Percentiles rank a stretch among this genome's conserved stretches.
Evolutionary conservation across 2,329 filamentous ascomycete species (phyloP).

Genomic region (Fusarium goolgardi): DNA sequence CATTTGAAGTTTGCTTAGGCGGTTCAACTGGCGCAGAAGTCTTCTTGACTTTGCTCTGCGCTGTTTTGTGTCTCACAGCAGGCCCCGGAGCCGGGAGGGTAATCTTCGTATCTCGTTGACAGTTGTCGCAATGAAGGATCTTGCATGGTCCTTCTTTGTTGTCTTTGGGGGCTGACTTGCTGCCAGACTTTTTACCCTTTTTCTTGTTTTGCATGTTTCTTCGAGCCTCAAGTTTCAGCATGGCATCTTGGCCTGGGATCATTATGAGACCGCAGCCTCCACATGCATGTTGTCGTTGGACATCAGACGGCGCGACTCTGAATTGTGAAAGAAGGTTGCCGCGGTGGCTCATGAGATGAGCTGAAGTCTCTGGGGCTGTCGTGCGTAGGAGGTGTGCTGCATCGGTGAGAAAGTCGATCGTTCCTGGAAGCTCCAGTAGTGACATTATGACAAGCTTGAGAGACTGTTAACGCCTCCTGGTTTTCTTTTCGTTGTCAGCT

Average conservation of each 20-base stretch:
- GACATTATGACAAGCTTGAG: slow-evolving; percentile 25
- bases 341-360: slow-evolving; percentile 68
- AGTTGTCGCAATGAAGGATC: slow-evolving; percentile 59
- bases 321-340: slow-evolving; percentile 62
- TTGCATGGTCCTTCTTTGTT: slow-evolving; percentile 50
- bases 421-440: slow-evolving; percentile 42
- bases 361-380: slow-evolving; percentile 67
- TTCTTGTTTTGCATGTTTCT: slow-evolving; percentile 20
- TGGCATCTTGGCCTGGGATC: slow-evolving; percentile 61
- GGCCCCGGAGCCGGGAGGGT: slow-evolving; percentile 54
- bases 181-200: slow-evolving; percentile 15
- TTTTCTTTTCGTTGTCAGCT: not conserved
- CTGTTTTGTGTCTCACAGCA: slow-evolving; percentile 43
- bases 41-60: slow-evolving; percentile 37
- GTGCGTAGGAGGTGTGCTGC: slow-evolving; percentile 68
- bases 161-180: slow-evolving; percentile 4
- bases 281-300: slow-evolving; percentile 67
- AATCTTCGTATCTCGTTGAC: slow-evolving; percentile 58
- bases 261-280: slow-evolving; percentile 71
- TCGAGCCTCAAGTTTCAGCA: slow-evolving; percentile 53
- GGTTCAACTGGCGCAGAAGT: slow-evolving; percentile 22
- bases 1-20: slow-evolving; percentile 59
- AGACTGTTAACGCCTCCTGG: not conserved
- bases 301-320: slow-evolving; percentile 57
- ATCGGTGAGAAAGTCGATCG: slow-evolving; percentile 64